A percentile compares a stretch with the other conserved stretches of the same genome.
These are phyloP conservation scores for Thielaviopsis punctulata DNA, from an alignment of 2,329 filamentous ascomycete genomes.

Conservation along the genomic window DNA sequence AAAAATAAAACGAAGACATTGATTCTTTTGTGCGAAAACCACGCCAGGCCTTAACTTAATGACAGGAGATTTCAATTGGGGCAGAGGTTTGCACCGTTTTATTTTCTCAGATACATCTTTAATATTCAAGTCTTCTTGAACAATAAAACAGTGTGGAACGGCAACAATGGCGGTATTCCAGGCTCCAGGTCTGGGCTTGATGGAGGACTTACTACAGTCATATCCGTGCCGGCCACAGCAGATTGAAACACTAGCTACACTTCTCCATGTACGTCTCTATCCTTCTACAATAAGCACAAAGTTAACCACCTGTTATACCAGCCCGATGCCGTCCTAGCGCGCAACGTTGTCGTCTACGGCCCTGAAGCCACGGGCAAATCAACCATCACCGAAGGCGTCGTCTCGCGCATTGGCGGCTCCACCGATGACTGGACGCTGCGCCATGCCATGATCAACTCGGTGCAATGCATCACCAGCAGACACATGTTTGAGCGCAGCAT, in stretches of 20 bases:
- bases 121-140: too few relatives aligned
- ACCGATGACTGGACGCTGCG: slow-evolving; percentile 2
- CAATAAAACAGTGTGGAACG: too few relatives aligned
- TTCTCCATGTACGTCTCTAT: slow-evolving; percentile 28
- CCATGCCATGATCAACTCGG: slow-evolving; percentile 8
- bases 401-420: slow-evolving; percentile 1
- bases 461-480: slow-evolving; percentile 13
- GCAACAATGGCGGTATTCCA: slow-evolving; percentile 24
- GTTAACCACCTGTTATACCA: slow-evolving; percentile 19
- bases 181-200: slow-evolving; percentile 33
- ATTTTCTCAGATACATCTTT: too few relatives aligned
- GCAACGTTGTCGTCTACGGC: slow-evolving; percentile 66
- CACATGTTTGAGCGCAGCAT: slow-evolving; percentile 41
- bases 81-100: background rate
- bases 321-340: slow-evolving; percentile 50
- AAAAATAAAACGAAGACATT: background rate
- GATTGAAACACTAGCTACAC: slow-evolving; percentile 38
- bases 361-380: slow-evolving; percentile 79
- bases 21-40: too few relatives aligned
- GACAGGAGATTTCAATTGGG: background rate
- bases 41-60: background rate
- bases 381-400: slow-evolving; percentile 35
- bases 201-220: slow-evolving; percentile 26
- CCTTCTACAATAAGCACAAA: slow-evolving; percentile 5
- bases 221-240: slow-evolving; percentile 43